Base-by-base conservation (phyloP, 345 rosid genomes). In the Durio zibethinus region DNA sequence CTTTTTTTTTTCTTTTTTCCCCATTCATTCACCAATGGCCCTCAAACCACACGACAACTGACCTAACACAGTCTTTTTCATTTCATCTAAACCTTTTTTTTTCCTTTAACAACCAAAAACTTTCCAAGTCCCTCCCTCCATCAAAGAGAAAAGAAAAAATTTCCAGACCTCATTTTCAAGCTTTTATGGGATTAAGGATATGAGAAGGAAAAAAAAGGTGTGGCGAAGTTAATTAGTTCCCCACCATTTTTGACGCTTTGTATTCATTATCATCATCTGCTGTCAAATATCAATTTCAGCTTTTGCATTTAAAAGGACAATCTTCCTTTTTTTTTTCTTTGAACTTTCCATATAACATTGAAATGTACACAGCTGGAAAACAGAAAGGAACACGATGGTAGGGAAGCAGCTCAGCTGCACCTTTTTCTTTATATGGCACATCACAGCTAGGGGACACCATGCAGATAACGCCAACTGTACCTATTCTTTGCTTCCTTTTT, bases 21-120 rank as follows among this genome's bases (percentile, higher is more conserved):
- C 21, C 15, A n/a, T n/a, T n/a, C 40, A 20, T 71, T 71, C 43
- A 71, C 27, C 48, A 23, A 56, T 57, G 66, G 36, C 35, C 76
- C 8, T 16, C 66, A 57, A 69, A 42, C 54, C 82, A 72, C 83
- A 80, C 75, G 85, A 84, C 65, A 76, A 80, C 81, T 72, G 73
- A 82, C 83, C 82, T 72, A 84, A 78, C 85, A 50, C 73, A 8
- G 48, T 63, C 81, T 38, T 77, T 84, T 74, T 64, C 81, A 4
- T 38, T n/a, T 25, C 40, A 67, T 76, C 14, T 15, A 45, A 4
- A 29, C n/a, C 52, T 60, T 23, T 45, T 48, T 10, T 27, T 20
- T 2, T 38, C 4, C 4, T 33, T 31, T 8, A 0, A 12, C 38
- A 66, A 20, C 27, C 48, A 56, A 40, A 11, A 45, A 52, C 74